These are phyloP conservation scores for Pilobolus umbonatus DNA, from an alignment of 192 early-diverging fungal species.

Conservation along the genomic window DNA sequence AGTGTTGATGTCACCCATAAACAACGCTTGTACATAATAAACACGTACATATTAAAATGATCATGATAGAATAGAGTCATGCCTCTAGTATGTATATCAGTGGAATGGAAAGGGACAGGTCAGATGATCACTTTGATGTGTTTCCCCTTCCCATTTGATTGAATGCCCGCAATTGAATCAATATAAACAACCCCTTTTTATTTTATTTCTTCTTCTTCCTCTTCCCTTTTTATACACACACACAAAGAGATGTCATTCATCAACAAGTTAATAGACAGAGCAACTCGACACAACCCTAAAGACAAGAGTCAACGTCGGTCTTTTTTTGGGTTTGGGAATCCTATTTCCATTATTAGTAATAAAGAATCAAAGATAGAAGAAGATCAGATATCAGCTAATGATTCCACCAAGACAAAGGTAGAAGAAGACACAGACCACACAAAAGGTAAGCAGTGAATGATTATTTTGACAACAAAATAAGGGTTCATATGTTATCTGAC, in stretches of 20 bases:
- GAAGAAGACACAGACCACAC: neutral
- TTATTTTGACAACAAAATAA: neutral
- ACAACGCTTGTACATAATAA: too few species aligned
- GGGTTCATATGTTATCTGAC: neutral
- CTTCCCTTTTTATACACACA: neutral
- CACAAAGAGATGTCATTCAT: slow-evolving; percentile 6
- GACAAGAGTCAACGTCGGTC: slow-evolving; percentile 12
- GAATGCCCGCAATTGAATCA: too few species aligned
- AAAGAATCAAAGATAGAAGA: slow-evolving; percentile 4
- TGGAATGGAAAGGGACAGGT: too few species aligned
- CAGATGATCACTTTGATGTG: too few species aligned
- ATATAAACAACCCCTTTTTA: neutral
- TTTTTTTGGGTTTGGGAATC: slow-evolving; percentile 13
- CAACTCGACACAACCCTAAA: neutral
- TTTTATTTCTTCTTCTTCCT: neutral
- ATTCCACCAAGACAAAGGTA: neutral
- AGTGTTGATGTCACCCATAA: too few species aligned
- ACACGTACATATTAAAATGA: too few species aligned
- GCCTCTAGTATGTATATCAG: too few species aligned
- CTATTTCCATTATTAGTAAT: too few species aligned
- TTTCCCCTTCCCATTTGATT: too few species aligned
- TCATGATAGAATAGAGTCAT: too few species aligned
- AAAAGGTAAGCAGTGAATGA: neutral
- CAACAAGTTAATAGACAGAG: neutral
- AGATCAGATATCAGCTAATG: slow-evolving; percentile 4